Evolutionary conservation across 306 rosid genomes (phyloP).

Genomic region (Prinsepia uniflora): DNA sequence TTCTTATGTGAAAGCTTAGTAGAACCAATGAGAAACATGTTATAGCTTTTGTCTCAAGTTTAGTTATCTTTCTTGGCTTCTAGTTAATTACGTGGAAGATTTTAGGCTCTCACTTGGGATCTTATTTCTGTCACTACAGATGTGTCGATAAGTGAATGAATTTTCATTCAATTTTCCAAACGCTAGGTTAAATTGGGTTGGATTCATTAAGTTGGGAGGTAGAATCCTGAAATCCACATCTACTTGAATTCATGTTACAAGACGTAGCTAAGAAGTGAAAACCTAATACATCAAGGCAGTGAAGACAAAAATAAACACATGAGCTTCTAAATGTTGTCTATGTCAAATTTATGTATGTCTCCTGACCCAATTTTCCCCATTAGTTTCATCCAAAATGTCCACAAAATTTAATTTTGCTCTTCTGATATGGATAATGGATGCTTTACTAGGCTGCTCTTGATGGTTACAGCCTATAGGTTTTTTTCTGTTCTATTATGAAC

Average conservation of each 20-base stretch:
- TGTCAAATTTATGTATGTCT: too few relatives aligned
- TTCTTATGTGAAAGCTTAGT: neutral
- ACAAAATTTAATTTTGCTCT: neutral
- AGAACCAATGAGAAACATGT: neutral
- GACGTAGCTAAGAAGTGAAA: neutral
- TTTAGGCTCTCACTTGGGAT: neutral
- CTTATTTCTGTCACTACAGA: neutral
- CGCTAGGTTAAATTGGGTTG: neutral
- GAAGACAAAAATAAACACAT: neutral
- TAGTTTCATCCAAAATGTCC: neutral
- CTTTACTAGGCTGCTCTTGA: neutral
- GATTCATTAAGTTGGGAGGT: neutral
- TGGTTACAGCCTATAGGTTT: too few relatives aligned
- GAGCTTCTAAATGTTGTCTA: neutral
- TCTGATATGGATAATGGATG: neutral
- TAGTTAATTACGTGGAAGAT: neutral
- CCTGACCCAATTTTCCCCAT: neutral
- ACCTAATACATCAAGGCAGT: neutral
- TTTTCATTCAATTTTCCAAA: neutral
- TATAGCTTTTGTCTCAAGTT: neutral
- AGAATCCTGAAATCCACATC: neutral
- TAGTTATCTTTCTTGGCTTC: conserved; percentile 7
- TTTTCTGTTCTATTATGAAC: neutral
- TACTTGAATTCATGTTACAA: neutral
- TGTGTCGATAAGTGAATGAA: neutral